Evolutionary conservation across 2,329 filamentous ascomycete species (phyloP).

Genomic region (Hyphodiscus sp.): DNA sequence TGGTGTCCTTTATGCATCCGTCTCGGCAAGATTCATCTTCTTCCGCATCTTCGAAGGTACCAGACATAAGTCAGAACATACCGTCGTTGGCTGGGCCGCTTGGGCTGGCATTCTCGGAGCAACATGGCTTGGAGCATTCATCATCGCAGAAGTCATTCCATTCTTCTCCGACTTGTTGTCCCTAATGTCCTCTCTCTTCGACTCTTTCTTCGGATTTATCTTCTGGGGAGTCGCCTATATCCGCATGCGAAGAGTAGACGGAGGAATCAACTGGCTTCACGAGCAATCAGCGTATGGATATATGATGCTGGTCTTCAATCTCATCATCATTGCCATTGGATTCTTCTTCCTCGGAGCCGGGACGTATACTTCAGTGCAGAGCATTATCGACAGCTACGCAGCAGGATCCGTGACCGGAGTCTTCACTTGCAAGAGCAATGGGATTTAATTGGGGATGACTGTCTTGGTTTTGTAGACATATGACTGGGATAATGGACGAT

Average conservation of each 20-base stretch:
- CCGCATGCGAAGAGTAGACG: slow-evolving; percentile 64
- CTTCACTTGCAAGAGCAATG: slow-evolving; percentile 69
- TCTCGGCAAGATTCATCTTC: slow-evolving; percentile 85
- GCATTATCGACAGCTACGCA: slow-evolving; percentile 67
- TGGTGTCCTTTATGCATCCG: slow-evolving; percentile 83
- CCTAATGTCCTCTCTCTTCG: slow-evolving; percentile 81
- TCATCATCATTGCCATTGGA: slow-evolving; percentile 66
- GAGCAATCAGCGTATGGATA: slow-evolving; percentile 34
- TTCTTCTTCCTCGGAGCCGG: slow-evolving; percentile 76
- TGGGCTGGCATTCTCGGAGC: slow-evolving; percentile 70
- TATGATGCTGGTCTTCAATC: slow-evolving; percentile 58
- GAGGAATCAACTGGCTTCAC: slow-evolving; percentile 37
- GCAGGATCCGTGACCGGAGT: slow-evolving; percentile 58
- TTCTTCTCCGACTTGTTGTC: slow-evolving; percentile 74
- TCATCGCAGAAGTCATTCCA: slow-evolving; percentile 88
- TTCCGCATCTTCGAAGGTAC: slow-evolving; percentile 80
- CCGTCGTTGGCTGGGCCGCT: slow-evolving; percentile 68
- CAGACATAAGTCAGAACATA: slow-evolving; percentile 74
- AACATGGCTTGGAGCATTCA: slow-evolving; percentile 83
- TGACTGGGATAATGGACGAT: neutral
- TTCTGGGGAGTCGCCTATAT: slow-evolving; percentile 85
- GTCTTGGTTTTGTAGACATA: neutral
- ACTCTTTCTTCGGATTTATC: slow-evolving; percentile 92
- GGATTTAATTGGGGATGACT: slow-evolving; percentile 37
- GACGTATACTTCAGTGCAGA: slow-evolving; percentile 72